Evolutionary conservation across 2,329 filamentous ascomycete species (phyloP), one percentile per base, ranked within the genome.

Genomic region (Calycina herbarum): DNA sequence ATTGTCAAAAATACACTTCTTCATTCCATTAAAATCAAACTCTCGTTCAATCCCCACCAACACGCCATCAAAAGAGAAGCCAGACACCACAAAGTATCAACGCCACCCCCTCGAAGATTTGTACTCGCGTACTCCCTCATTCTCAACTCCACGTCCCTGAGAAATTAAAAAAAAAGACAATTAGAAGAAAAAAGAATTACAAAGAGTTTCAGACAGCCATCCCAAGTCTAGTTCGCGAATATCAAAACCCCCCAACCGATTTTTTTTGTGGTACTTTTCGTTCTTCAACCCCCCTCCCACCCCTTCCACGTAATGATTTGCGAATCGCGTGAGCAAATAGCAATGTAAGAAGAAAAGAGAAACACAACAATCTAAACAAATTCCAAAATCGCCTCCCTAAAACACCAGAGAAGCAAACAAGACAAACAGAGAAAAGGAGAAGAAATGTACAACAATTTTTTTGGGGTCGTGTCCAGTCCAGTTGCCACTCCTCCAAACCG

Each of bases 321-420:
- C 31, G 7, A 5, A 33, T 33, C 7, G 40, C 13, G 17, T 42
- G 17, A 42, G 40, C 13, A n/a, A 42, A 29, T 29, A 29, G 27
- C 27, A 29, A 29, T 29, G 27, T 29, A 29, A 29, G 27, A 29
- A 29, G 27, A 29, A 29, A 29, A 29, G 27, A 17, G 17, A 42
- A 15, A 5, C 13, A 42, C 17, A 42, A n/a, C 13, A n/a, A 17
- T 42, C 40, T 42, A 42, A 42, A 42, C 13, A 42, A 33, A 33
- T 2, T 33, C 17, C 15, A 42, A 8, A 42, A 17, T 42, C 15
- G 17, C 42, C 42, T 48, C 42, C 42, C 42, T 3, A 48, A 48
- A n/a, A 48, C 42, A 48, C 42, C 42, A 20, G 42, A 48, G n/a
- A 48, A 48, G n/a, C 42, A 48, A 48, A n/a, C 42, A 48, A 20